Evolutionary conservation across 208 protist genomes (phyloP).

Genomic region (Phytomonas sp.): DNA sequence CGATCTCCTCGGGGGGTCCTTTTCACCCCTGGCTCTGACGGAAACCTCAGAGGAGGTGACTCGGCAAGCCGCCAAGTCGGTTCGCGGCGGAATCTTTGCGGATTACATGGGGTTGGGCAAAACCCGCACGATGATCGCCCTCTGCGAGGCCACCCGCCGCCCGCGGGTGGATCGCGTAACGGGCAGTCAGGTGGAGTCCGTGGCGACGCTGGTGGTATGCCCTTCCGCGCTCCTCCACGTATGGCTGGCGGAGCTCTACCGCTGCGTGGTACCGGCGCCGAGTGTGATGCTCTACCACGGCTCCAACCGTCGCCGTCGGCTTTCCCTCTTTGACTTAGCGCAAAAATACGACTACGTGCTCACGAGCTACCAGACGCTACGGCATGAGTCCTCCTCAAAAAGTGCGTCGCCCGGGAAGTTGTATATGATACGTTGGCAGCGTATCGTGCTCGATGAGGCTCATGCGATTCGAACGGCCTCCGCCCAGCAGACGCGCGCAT

Average conservation of each 20-base stretch:
- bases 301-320: constrained; percentile 18
- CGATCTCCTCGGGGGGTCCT: background rate
- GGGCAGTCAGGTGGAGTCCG: constrained; percentile 43
- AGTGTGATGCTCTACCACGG: constrained; percentile 77
- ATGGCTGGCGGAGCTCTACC: constrained; percentile 58
- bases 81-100: constrained; percentile 52
- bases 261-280: constrained; percentile 29
- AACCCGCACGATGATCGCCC: constrained; percentile 55
- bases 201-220: constrained; percentile 71
- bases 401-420: constrained; percentile 25
- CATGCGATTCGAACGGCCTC: constrained; percentile 78
- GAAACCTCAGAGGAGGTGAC: background rate
- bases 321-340: constrained; percentile 38
- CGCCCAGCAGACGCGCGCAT: constrained; percentile 33
- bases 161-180: constrained; percentile 33
- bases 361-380: constrained; percentile 56
- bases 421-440: constrained; percentile 71
- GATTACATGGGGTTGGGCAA: constrained; percentile 79
- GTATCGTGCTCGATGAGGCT: constrained; percentile 88
- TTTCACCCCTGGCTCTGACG: background rate
- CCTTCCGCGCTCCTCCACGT: constrained; percentile 56
- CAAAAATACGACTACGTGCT: constrained; percentile 82
- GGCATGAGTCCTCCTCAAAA: constrained; percentile 20
- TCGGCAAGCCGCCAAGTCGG: background rate
- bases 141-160: constrained; percentile 50